Base-by-base conservation (phyloP, 2,329 filamentous ascomycete species). In the Elsinoe arachidis region DNA sequence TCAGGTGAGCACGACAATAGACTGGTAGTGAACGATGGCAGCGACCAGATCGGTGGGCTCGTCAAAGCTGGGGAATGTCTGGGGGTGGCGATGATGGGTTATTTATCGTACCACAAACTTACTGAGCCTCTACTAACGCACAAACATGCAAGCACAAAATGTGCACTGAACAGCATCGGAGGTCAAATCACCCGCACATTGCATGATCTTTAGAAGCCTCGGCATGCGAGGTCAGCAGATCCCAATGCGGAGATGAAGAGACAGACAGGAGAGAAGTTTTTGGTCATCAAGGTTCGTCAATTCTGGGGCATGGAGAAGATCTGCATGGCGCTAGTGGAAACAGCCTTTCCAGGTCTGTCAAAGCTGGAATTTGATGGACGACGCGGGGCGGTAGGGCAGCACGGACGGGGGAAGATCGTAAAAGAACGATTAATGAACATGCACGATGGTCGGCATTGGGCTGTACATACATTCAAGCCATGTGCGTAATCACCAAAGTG, bases 381-480 rank as follows among this genome's bases (percentile, higher is more conserved):
- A 19, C 41, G 17, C 41, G 15, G 7, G 10, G 15, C 41, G 17
- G 15, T 46, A 21, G 41, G 41, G 41, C 41, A 46, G 41, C 37
- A 39, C 37, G 37, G 37, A 39, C 15, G 17, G 43, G 10, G 5
- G 3, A 23, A 26, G 21, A 12, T 9, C 2, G 19, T 33, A n/a
- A 23, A 21, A 33, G 44, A 49, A 26, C 44, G 44, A 49, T 49
- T 33, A n/a, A 49, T 34, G 44, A 34, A 49, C 44, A 49, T 49
- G 44, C 44, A 14, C 37, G 12, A 14, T 38, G 37, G 15, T 52
- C 49, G 49, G 3, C 46, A 6, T 39, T 26, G 23, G 23, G 6
- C 6, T 44, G 34, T 37, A 26, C 43, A 58, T 47, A 2, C n/a
- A 15, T 17, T 34, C 41, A 44, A 60, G 55, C 55, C 58, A 55